These are phyloP conservation scores for Pilasporangium apinafurcum DNA, from an alignment of 352 stramenopile species.

Conservation along the genomic window DNA sequence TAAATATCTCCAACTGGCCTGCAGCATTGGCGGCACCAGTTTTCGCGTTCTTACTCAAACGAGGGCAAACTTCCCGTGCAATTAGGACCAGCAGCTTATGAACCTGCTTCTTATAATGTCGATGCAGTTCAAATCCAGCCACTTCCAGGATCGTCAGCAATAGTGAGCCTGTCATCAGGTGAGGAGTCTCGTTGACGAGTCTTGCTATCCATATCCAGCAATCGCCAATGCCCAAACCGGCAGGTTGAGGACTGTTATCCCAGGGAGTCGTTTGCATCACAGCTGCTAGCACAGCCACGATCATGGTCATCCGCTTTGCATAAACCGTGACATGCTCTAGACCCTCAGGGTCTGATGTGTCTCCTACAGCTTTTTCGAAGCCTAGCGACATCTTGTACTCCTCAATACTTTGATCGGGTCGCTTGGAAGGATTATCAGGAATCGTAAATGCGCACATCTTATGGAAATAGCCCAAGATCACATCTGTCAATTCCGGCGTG, in stretches of 20 bases:
- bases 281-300: conserved; percentile 56
- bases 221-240: conserved; percentile 51
- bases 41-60: conserved; percentile 64
- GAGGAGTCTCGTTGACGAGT: conserved; percentile 57
- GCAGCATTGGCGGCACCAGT: conserved; percentile 72
- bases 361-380: conserved; percentile 57
- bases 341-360: conserved; percentile 44
- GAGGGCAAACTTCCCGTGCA: conserved; percentile 49
- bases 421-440: conserved; percentile 49
- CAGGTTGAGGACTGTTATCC: conserved; percentile 40
- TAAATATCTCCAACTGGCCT: conserved; percentile 66
- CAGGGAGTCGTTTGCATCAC: conserved; percentile 66
- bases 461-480: conserved; percentile 69
- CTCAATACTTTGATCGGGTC: conserved; percentile 32
- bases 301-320: conserved; percentile 76
- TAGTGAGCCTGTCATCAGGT: conserved; percentile 65
- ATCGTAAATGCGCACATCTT: conserved; percentile 74
- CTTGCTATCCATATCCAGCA: conserved; percentile 70
- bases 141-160: conserved; percentile 77
- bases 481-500: conserved; percentile 62
- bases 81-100: conserved; percentile 74
- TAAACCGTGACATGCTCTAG: conserved; percentile 78
- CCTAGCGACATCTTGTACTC: conserved; percentile 66
- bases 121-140: conserved; percentile 56
- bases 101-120: conserved; percentile 68